Base-by-base conservation (phyloP, 169 alveolate species). In the Eimeria praecox region DNA sequence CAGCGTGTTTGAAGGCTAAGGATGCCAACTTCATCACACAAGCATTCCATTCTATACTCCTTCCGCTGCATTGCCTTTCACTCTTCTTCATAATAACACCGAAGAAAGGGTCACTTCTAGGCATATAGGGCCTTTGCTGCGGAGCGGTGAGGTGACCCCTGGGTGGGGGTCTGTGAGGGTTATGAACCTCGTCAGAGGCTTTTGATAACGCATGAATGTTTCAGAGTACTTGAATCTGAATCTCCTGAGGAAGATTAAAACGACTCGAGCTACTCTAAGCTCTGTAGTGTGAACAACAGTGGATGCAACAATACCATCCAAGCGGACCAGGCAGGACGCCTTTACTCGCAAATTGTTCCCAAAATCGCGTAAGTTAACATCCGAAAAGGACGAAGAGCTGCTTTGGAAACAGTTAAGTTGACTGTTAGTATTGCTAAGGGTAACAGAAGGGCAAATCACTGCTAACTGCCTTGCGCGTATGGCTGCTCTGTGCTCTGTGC, bases 401-500 rank as follows among this genome's bases (percentile, higher is more conserved):
- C 35, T 35, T 73, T 49, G 83, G 33, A 73, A 73, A 52, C 33
- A 0, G n/a, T 69, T 69, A 16, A 38, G 33, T 0, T 35, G 52
- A 4, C 52, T 73, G 49, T 10, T 38, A 52, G 54, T 38, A 52
- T 30, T 35, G 54, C 54, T 20, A 2, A 12, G 14, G 30, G 18
- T n/a, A 16, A 20, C 54, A 18, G 10, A 73, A 0, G 9, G 33
- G 16, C 54, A 38, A 73, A 38, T 3, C 14, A 18, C 6, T 20
- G 38, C 5, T 62, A 16, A 62, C 30, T 18, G 10, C 83, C 33
- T 16, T 33, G 52, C 30, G 33, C 35, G 38, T 38, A 18, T 20
- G 83, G 83, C 52, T 38, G 33, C 52, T 73, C 49, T 73, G 80
- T 38, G 33, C 52, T 73, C 49, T 73, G 80, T 35, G 83, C 49